Percentiles rank a stretch among this genome's conserved stretches.
Conservation (phyloP, 1,284 basidiomycete genomes). For the Ganoderma sp. region DNA sequence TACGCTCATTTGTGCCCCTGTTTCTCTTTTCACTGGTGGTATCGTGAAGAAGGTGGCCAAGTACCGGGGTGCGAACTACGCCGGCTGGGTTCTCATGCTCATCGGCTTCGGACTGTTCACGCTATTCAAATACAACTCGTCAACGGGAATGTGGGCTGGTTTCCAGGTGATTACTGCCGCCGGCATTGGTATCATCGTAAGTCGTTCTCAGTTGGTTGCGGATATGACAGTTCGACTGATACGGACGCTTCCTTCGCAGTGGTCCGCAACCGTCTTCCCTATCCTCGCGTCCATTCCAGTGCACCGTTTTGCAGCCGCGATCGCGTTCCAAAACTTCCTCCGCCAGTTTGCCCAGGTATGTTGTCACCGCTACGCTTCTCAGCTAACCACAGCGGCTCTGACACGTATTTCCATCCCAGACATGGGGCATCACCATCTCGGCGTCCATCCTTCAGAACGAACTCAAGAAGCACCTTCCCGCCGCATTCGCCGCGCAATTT, state of each 20-base stretch:
- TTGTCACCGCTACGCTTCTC: too few species aligned
- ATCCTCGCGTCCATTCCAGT: constrained; percentile 45
- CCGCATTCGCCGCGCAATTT: constrained; percentile 38
- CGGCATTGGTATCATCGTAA: constrained; percentile 38
- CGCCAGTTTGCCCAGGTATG: constrained; percentile 19
- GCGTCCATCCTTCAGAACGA: constrained; percentile 49
- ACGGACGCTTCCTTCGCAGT: constrained; percentile 24
- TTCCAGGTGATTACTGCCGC: constrained; percentile 39
- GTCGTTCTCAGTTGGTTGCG: constrained; percentile 11
- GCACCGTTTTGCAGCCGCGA: constrained; percentile 36
- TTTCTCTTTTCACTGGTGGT: constrained; percentile 34
- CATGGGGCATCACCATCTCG: constrained; percentile 49
- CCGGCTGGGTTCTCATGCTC: constrained; percentile 39
- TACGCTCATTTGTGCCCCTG: constrained; percentile 34
- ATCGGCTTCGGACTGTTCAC: constrained; percentile 40
- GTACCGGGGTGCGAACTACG: constrained; percentile 36
- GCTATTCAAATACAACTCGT: constrained; percentile 36
- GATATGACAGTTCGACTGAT: too few species aligned
- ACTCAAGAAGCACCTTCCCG: constrained; percentile 43
- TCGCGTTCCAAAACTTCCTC: constrained; percentile 42
- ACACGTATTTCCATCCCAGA: constrained; percentile 33
- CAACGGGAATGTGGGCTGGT: constrained; percentile 40
- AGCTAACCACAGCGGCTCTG: background rate
- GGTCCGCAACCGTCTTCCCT: constrained; percentile 40
- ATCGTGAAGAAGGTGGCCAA: constrained; percentile 30